Percentiles rank a stretch among this genome's conserved stretches.
These are phyloP conservation scores for Solanum aculeatissimum DNA, from an alignment of 305 asterid genomes.

Conservation along the genomic window DNA sequence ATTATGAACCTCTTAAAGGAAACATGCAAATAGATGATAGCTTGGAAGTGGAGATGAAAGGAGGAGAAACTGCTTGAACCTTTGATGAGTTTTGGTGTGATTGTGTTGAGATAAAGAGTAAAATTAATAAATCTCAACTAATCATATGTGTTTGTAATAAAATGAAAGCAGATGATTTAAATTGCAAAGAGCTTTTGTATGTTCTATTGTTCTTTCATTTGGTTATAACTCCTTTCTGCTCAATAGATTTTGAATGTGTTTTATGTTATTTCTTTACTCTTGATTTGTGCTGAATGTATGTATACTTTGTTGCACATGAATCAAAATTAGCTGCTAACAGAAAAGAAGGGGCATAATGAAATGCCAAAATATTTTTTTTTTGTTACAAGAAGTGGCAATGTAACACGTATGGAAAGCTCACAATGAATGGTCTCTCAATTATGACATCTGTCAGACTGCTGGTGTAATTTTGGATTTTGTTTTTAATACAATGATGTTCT, in stretches of 20 bases:
- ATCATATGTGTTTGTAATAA: background rate
- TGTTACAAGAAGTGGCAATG: background rate
- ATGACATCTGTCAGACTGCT: background rate
- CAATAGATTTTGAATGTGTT: background rate
- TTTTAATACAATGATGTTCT: background rate
- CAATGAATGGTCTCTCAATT: background rate
- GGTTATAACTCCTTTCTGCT: background rate
- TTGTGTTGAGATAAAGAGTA: background rate
- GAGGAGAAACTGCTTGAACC: background rate
- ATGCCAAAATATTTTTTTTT: background rate
- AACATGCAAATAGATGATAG: constrained; percentile 46
- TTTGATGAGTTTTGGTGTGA: background rate
- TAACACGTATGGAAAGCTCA: background rate
- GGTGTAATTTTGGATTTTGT: background rate
- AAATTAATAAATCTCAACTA: background rate
- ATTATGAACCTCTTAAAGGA: constrained; percentile 80
- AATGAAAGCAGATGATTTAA: background rate
- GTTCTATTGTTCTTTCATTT: background rate
- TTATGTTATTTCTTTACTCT: background rate
- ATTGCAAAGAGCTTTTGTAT: background rate
- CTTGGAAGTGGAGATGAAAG: background rate
- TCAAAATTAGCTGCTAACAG: background rate
- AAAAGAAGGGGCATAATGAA: background rate
- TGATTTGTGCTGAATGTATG: background rate
- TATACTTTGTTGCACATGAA: background rate